These are phyloP conservation scores for Penicillium sp. DNA, from an alignment of 2,329 filamentous ascomycete genomes.

Conservation along the genomic window DNA sequence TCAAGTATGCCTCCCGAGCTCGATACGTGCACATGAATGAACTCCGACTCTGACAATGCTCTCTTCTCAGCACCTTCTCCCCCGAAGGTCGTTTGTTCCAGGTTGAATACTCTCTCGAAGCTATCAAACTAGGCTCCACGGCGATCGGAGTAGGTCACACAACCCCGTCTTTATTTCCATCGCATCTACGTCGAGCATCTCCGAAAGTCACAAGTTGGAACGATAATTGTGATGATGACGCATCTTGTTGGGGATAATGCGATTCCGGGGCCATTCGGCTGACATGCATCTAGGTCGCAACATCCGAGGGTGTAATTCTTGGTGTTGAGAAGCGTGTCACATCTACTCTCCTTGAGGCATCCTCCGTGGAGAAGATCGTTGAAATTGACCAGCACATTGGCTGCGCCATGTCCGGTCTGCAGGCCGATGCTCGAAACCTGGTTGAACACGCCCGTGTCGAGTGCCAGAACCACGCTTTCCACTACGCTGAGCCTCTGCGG, in stretches of 20 bases:
- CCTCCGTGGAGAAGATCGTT: constrained; percentile 98
- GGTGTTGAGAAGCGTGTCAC: constrained; percentile 99
- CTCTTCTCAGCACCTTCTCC: constrained; percentile 81
- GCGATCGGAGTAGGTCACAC: constrained; percentile 76
- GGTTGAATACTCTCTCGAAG: constrained; percentile 99
- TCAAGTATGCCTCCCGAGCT: constrained; percentile 70
- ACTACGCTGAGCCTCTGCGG: constrained; percentile 92
- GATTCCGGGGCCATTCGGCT: constrained; percentile 12
- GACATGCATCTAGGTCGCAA: constrained; percentile 65
- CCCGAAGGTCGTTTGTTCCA: constrained; percentile 99
- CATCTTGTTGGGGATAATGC: not conserved
- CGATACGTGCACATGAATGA: constrained; percentile 1
- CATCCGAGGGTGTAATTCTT: constrained; percentile 90
- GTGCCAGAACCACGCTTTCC: constrained; percentile 94
- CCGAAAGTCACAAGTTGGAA: no score
- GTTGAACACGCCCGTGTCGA: constrained; percentile 98
- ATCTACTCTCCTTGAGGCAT: constrained; percentile 93
- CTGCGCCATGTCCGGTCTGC: constrained; percentile 96
- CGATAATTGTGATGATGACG: not conserved
- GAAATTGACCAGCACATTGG: constrained; percentile 99
- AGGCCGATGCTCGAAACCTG: constrained; percentile 97
- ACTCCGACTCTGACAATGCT: constrained; percentile 26
- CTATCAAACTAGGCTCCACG: constrained; percentile 98
- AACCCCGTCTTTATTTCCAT: not conserved
- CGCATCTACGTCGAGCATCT: not conserved